These are phyloP conservation scores for Claviceps monticola DNA, from an alignment of 2,329 filamentous ascomycete genomes.

Conservation along the genomic window DNA sequence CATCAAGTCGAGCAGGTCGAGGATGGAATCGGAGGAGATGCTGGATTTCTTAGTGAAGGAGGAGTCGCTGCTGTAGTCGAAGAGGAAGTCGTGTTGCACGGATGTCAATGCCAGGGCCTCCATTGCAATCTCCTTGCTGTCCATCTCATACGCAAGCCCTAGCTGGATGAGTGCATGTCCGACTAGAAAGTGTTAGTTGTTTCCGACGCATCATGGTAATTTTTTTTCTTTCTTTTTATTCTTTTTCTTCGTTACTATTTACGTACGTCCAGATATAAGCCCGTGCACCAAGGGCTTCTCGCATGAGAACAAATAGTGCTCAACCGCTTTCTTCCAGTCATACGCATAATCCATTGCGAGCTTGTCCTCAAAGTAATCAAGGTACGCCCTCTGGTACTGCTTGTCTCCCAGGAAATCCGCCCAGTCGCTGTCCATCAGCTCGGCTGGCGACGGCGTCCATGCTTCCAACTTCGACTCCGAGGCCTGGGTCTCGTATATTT, in stretches of 20 bases:
- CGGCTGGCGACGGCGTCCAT: conserved; percentile 74
- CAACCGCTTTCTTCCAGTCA: conserved; percentile 67
- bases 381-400: conserved; percentile 73
- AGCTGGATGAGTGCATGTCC: conserved; percentile 90
- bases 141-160: conserved; percentile 83
- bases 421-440: conserved; percentile 78
- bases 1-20: conserved; percentile 60
- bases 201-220: no score
- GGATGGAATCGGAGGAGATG: conserved; percentile 45
- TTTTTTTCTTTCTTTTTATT: neutral
- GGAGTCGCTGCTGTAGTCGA: conserved; percentile 58
- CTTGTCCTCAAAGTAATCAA: conserved; percentile 93
- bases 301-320: conserved; percentile 62
- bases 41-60: conserved; percentile 53
- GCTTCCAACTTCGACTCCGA: conserved; percentile 62
- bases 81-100: conserved; percentile 43
- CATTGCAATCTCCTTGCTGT: conserved; percentile 73
- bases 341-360: conserved; percentile 61
- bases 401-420: conserved; percentile 66
- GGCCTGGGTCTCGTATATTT: conserved; percentile 66
- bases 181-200: conserved; percentile 36
- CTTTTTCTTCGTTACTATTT: neutral
- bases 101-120: conserved; percentile 66
- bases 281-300: conserved; percentile 69
- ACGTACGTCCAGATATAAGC: conserved; percentile 62